Evolutionary conservation across 768 basidiomycete genomes (phyloP), one percentile per base, ranked within the genome.

Genomic region (Rossbeevera mucosa): DNA sequence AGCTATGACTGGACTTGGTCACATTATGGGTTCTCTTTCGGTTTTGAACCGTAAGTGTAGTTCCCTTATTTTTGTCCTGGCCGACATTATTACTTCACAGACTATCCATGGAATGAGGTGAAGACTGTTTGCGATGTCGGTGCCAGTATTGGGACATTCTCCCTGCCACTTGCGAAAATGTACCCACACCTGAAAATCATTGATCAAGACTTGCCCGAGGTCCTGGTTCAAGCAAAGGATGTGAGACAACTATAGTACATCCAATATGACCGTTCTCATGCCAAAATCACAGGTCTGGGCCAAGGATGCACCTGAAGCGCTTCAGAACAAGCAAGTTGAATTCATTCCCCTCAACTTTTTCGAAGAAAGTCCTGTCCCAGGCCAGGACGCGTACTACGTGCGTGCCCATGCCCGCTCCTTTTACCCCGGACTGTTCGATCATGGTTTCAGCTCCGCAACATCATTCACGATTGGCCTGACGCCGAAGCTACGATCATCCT

Each of bases 381-480:
- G 44, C 9, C 55, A 54, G 31, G 61, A 66, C 28, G 65, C 50
- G 11, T 67, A 67, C 29, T 65, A 66, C 44, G 64, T 67, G 26
- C 40, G 62, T 59, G 2, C 18, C 9, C 2, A 1, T 29, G 29
- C 31, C 18, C 0, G n/a, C 1, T 21, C 47, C 4, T 31, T 47
- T 24, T 29, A 29, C 13, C 38, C 14, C 7, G 6, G 21, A 16
- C 7, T 21, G 29, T 29, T 6, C 6, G 2, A 40, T 20, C 6
- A n/a, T 22, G 20, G 21, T 12, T 42, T 43, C 36, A 65, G 64
- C 57, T 65, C 44, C 66, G 63, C 18, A 58, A 64, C 45, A 64
- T 67, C 38, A 58, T 66, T 21, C 72, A 72, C 44, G 63, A 74
- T 52, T 74, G 71, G 73, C 68, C 70, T 9, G 64, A 72, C 25